Base-by-base conservation (phyloP, 1,139 yeast species). In the Arxiozyma telluris region DNA sequence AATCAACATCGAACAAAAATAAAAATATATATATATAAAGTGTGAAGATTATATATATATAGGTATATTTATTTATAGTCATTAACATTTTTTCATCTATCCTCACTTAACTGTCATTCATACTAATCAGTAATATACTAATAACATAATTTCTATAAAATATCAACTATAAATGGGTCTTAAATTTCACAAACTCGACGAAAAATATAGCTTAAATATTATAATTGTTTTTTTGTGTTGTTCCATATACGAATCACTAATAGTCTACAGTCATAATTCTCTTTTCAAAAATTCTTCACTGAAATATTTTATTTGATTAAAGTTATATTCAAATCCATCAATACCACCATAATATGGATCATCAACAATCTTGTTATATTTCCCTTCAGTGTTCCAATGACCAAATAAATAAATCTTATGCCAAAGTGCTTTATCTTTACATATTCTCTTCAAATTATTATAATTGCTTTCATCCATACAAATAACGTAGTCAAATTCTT, bases 331-430 rank as follows among this genome's bases (percentile, higher is more conserved):
- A 66, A 91, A 91, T 2, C 96, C 96, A 59, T 81, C 78, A 38
- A 72, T 73, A 0, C 95, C 96, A 3, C 97, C 97, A 63, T 90
- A 91, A 71, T 91, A 91, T 0, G 98, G 98, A 68, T 91, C 97
- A 53, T 81, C 87, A 7, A 91, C 93, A 42, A 87, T 79, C 50
- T 70, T 74, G 27, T 76, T 76, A 59, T 76, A 80, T 45, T 72
- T 67, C 11, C 70, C 62, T 61, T 80, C 81, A 1, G 80, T 78
- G 57, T 81, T 76, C 84, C 75, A 90, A 30, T 84, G 81, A 0
- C 98, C 98, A 73, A 90, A 90, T 55, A 90, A 70, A 60, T 71
- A 74, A 17, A 86, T 77, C 47, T 71, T 70, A 44, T 46, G 20
- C 25, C 47, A 50, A 21, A 70, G 76, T 41, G 79, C 68, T 41